A percentile compares a stretch with the other conserved stretches of the same genome.
These are phyloP conservation scores for Asclepias syriaca DNA, from an alignment of 257 asterid genomes.

Conservation along the genomic window DNA sequence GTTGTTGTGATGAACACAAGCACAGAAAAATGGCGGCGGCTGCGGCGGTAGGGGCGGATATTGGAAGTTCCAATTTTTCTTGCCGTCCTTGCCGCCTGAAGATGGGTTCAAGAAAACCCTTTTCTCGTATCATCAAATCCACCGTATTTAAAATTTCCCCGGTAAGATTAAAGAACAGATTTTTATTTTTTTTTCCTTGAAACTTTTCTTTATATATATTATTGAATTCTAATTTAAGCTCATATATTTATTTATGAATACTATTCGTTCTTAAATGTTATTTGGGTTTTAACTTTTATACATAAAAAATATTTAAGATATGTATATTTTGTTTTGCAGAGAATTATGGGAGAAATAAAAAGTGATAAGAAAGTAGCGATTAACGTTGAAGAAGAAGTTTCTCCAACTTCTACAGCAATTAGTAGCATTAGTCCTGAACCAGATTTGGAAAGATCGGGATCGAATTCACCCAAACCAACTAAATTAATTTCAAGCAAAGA, in stretches of 20 bases:
- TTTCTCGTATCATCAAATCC: slow-evolving; percentile 15
- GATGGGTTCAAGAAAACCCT: slow-evolving; percentile 2
- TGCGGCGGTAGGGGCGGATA: no score
- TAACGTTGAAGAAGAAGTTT: neutral
- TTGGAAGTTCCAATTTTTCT: neutral
- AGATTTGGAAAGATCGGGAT: slow-evolving; percentile 6
- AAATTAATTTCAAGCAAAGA: slow-evolving; percentile 5
- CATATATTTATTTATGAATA: no score
- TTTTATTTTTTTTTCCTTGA: neutral
- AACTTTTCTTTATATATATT: neutral
- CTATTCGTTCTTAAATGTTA: no score
- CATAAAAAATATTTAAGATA: no score
- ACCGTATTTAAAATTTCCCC: neutral
- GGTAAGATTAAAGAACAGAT: neutral
- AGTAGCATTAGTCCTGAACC: neutral
- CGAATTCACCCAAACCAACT: neutral
- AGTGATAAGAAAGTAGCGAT: neutral
- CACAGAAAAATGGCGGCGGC: neutral
- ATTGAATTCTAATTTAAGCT: no score
- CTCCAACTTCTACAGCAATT: neutral
- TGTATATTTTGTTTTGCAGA: neutral
- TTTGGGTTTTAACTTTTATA: no score
- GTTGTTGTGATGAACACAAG: neutral
- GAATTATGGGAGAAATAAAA: neutral
- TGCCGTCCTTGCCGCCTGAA: neutral